Percentiles rank a stretch among this genome's conserved stretches.
phyloP scores from a whole-genome alignment of 2,329 filamentous ascomycete species.

The Epichloe uncinata region DNA sequence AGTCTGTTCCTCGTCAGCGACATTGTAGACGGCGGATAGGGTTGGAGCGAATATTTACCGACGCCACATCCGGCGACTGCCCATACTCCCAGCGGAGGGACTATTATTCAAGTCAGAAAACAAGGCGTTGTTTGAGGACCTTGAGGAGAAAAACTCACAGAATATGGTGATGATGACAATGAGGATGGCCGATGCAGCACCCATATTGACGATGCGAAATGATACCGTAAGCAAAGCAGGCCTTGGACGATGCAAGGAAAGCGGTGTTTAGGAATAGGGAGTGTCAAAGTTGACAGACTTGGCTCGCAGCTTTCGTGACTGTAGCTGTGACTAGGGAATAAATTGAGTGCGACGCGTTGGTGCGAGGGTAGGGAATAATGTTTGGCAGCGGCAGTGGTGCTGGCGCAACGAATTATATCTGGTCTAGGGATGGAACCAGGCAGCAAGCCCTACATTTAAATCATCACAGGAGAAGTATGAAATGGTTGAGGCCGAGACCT shows the following conservation, averaged over 20 bases:
- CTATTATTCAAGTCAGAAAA: slow-evolving; percentile 26
- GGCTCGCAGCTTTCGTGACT: no score
- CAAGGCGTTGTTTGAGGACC: background rate
- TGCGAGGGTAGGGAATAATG: no score
- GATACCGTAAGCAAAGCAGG: background rate
- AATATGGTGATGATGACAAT: slow-evolving; percentile 39
- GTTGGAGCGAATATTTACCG: slow-evolving; percentile 21
- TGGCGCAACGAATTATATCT: no score
- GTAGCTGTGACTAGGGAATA: no score
- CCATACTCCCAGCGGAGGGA: slow-evolving; percentile 52
- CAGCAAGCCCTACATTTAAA: background rate
- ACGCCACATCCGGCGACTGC: slow-evolving; percentile 51
- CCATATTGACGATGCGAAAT: slow-evolving; percentile 26
- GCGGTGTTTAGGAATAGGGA: no score
- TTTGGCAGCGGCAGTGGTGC: no score
- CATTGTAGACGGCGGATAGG: background rate
- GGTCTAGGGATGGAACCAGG: no score
- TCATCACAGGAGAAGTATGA: background rate
- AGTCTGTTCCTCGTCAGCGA: slow-evolving; percentile 27
- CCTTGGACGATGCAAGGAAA: no score
- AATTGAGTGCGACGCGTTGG: no score
- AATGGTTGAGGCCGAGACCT: no score
- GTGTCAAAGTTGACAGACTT: no score
- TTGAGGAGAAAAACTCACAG: slow-evolving; percentile 24
- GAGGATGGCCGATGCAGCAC: slow-evolving; percentile 33